phyloP scores from a whole-genome alignment of 164 flowering plant genomes.

The Annona cherimola region DNA sequence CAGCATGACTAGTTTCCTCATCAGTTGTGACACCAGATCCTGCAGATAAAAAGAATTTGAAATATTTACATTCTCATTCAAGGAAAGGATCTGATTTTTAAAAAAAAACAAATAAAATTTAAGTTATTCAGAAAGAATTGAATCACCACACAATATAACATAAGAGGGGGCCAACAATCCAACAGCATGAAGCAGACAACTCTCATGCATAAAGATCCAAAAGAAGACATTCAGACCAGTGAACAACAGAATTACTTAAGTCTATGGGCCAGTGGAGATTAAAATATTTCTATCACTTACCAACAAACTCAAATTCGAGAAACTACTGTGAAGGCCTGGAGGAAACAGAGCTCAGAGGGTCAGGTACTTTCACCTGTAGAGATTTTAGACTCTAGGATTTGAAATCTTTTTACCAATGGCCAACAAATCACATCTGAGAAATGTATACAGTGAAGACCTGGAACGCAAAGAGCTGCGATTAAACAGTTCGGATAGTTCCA shows the following conservation, averaged over 20 bases:
- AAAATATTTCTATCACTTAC: background rate
- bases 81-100: background rate
- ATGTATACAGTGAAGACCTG: too few relatives aligned
- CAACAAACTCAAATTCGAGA: background rate
- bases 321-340: background rate
- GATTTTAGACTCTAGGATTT: too few relatives aligned
- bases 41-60: slow-evolving; percentile 21
- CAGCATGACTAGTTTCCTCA: slow-evolving; percentile 73
- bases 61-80: background rate
- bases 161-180: background rate
- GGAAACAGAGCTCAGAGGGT: background rate
- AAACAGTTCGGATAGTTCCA: too few relatives aligned
- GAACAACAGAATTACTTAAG: background rate
- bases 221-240: background rate
- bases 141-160: background rate
- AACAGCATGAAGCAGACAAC: background rate
- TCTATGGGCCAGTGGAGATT: background rate
- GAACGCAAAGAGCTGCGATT: too few relatives aligned
- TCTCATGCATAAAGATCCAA: too few relatives aligned
- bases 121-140: background rate
- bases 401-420: too few relatives aligned
- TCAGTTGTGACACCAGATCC: slow-evolving; percentile 81
- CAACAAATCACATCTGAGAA: too few relatives aligned
- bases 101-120: too few relatives aligned
- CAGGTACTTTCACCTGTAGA: background rate